Conservation (phyloP, 2,329 filamentous ascomycete genomes). For the Claviceps sorghi region DNA sequence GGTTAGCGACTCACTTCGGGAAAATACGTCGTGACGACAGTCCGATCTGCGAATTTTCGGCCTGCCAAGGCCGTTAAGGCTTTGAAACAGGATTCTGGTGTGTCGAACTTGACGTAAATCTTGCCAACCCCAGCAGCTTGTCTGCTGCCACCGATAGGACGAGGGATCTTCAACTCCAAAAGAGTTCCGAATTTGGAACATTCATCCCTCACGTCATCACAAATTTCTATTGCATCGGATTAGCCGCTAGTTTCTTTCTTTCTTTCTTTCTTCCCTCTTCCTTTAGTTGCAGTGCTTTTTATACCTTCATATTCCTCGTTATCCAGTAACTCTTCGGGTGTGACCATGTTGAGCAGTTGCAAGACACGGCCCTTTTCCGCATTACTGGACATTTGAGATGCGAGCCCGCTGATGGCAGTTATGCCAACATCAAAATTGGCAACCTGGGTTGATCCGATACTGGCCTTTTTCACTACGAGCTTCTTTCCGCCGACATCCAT, state of each 20-base stretch:
- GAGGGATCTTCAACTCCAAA: conserved; percentile 80
- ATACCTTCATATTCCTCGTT: conserved; percentile 89
- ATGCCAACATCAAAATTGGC: conserved; percentile 88
- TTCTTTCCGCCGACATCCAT: conserved; percentile 85
- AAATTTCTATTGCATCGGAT: conserved; percentile 55
- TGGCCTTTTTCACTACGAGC: conserved; percentile 76
- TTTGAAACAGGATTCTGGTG: conserved; percentile 60
- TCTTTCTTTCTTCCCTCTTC: background rate
- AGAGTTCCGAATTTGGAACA: conserved; percentile 82
- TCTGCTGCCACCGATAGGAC: conserved; percentile 68
- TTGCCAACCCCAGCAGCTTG: conserved; percentile 87
- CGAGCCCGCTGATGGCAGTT: conserved; percentile 94
- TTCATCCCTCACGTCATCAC: conserved; percentile 85
- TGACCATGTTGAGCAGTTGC: conserved; percentile 97
- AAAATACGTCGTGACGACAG: conserved; percentile 93
- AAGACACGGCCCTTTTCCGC: conserved; percentile 71
- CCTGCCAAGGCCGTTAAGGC: conserved; percentile 84
- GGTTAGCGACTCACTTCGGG: conserved; percentile 51
- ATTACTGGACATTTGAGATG: conserved; percentile 69
- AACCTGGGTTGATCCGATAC: conserved; percentile 86
- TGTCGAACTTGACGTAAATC: conserved; percentile 92
- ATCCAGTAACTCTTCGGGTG: conserved; percentile 84
- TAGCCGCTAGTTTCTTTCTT: conserved; percentile 1
- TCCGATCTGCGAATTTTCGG: conserved; percentile 89
- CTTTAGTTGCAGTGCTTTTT: conserved; percentile 7